Percentiles rank a stretch among this genome's conserved stretches.
Evolutionary conservation across 176 grass and related monocot species (phyloP).

Genomic region (Aegilops umbellulata): DNA sequence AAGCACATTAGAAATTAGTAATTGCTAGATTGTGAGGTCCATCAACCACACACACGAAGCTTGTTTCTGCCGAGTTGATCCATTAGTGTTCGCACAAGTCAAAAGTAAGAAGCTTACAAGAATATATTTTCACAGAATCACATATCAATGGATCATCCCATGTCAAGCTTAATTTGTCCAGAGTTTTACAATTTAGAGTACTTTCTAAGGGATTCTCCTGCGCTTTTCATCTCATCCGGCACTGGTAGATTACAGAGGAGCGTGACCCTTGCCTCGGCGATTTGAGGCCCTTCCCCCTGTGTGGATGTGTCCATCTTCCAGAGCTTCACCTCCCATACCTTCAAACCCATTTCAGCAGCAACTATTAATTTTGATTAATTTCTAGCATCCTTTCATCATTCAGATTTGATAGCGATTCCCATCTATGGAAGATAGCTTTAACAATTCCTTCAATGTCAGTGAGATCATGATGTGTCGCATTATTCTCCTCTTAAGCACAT

Average conservation of each 20-base stretch:
- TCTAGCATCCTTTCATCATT: neutral
- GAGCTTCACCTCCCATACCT: constrained; percentile 81
- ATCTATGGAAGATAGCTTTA: neutral
- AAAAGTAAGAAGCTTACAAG: neutral
- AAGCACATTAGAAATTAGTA: too few relatives aligned
- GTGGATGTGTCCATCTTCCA: constrained; percentile 57
- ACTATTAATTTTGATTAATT: neutral
- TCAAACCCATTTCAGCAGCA: neutral
- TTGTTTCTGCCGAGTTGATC: neutral
- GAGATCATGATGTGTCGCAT: neutral
- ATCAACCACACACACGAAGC: neutral
- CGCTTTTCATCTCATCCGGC: constrained; percentile 40
- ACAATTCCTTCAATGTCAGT: neutral
- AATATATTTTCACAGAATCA: neutral
- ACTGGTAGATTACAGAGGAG: constrained; percentile 59
- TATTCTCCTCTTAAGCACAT: neutral
- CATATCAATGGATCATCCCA: neutral
- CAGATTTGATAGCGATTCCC: neutral
- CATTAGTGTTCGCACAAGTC: neutral
- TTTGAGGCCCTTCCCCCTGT: constrained; percentile 31
- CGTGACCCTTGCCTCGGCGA: constrained; percentile 58
- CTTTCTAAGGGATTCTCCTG: constrained; percentile 55
- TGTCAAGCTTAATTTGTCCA: neutral
- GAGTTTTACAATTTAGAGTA: constrained; percentile 47
- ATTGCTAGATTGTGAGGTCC: neutral